phyloP scores from a whole-genome alignment of 1,284 basidiomycete species.

The Cutaneotrichosporon arboriforme region DNA sequence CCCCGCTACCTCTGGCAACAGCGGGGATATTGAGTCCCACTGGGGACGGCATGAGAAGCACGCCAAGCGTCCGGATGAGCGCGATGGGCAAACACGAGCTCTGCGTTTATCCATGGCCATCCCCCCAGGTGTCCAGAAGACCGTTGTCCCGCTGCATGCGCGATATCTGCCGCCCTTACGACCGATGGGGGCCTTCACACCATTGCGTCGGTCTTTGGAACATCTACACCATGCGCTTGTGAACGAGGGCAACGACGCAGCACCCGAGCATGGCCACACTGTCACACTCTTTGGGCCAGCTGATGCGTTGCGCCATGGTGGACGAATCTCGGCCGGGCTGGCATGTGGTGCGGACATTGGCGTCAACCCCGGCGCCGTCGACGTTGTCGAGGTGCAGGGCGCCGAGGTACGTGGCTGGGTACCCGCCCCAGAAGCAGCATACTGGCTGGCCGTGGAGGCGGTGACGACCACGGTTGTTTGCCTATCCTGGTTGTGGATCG shows the following conservation, averaged over 20 bases:
- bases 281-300: too few species aligned
- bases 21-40: background rate
- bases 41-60: too few species aligned
- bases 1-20: background rate
- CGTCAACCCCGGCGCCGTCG: background rate
- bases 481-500: slow-evolving; percentile 10
- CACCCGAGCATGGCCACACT: background rate
- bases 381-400: background rate
- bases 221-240: background rate
- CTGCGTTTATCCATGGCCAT: background rate
- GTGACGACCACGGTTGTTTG: slow-evolving; percentile 6
- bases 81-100: background rate
- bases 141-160: slow-evolving; percentile 36
- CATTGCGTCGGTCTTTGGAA: background rate
- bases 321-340: background rate
- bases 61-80: too few species aligned
- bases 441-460: slow-evolving; percentile 9
- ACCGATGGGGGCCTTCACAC: background rate
- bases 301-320: background rate
- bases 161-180: slow-evolving; percentile 29
- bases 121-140: background rate
- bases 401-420: background rate
- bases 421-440: slow-evolving; percentile 6
- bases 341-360: background rate
- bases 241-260: background rate